Evolutionary conservation across 2,329 filamentous ascomycete species (phyloP).

Genomic region (Neofusicoccum cordaticola): DNA sequence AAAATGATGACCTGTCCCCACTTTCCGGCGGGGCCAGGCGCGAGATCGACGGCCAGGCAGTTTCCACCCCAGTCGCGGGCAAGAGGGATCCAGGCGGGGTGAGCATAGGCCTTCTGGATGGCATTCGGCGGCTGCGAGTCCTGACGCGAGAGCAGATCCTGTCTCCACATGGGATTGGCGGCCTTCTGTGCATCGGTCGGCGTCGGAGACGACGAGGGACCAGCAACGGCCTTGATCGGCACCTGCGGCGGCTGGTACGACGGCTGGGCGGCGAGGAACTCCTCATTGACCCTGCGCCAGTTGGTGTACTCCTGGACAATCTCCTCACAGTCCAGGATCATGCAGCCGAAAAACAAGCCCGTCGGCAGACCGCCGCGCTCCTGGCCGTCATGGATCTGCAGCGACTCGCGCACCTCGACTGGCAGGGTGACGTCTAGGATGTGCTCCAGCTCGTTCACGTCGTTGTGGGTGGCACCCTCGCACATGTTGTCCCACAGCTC

Average conservation of each 20-base stretch:
- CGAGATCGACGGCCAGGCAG: conserved; percentile 89
- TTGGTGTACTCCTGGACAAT: conserved; percentile 97
- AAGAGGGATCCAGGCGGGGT: conserved; percentile 92
- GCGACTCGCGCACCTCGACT: conserved; percentile 87
- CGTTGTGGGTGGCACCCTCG: conserved; percentile 88
- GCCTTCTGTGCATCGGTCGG: conserved; percentile 46
- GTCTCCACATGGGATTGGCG: conserved; percentile 70
- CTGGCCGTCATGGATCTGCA: conserved; percentile 92
- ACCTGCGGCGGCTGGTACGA: conserved; percentile 59
- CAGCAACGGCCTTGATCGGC: conserved; percentile 70
- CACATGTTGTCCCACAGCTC: conserved; percentile 92
- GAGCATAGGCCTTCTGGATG: conserved; percentile 88
- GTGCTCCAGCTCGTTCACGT: conserved; percentile 95
- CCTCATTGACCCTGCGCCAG: conserved; percentile 89
- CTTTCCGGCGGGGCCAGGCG: conserved; percentile 81
- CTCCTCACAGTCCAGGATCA: conserved; percentile 97
- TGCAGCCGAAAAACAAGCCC: conserved; percentile 87
- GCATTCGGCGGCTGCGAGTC: conserved; percentile 82
- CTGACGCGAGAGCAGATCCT: conserved; percentile 79
- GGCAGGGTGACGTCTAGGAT: conserved; percentile 92
- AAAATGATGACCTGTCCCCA: conserved; percentile 98
- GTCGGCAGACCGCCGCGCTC: conserved; percentile 89
- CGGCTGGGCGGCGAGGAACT: conserved; percentile 67
- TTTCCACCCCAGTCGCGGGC: conserved; percentile 98
- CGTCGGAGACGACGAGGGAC: conserved; percentile 60